phyloP scores from a whole-genome alignment of 441 rosid genomes.

The Manihot esculenta region DNA sequence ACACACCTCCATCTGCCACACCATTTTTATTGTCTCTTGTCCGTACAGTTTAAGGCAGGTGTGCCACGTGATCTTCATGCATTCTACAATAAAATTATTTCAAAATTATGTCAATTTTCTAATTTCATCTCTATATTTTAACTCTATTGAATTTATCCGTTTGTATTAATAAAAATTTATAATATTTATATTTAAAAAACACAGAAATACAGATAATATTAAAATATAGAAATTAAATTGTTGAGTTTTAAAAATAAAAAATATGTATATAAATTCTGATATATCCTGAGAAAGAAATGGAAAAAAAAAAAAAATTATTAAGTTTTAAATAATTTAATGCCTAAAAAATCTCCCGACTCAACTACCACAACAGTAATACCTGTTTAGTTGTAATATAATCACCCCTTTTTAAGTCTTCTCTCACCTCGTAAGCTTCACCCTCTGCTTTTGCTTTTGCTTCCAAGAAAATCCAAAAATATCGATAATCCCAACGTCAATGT shows the following conservation, averaged over 20 bases:
- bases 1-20: neutral
- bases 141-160: too few species aligned
- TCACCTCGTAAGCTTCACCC: constrained; percentile 14
- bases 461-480: constrained; percentile 1
- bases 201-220: too few species aligned
- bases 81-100: neutral
- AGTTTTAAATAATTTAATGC: neutral
- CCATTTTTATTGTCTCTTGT: neutral
- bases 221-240: too few species aligned
- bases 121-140: neutral
- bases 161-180: too few species aligned
- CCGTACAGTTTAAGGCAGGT: neutral
- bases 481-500: neutral
- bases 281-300: too few species aligned
- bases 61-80: neutral
- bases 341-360: neutral
- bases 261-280: too few species aligned
- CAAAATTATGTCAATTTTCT: neutral
- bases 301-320: neutral
- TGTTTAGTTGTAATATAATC: neutral
- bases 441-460: neutral
- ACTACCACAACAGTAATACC: neutral
- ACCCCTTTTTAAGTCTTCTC: neutral
- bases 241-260: too few species aligned
- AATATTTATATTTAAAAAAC: too few species aligned